phyloP scores from a whole-genome alignment of 768 basidiomycete genomes.

The Trametes cubensis region DNA sequence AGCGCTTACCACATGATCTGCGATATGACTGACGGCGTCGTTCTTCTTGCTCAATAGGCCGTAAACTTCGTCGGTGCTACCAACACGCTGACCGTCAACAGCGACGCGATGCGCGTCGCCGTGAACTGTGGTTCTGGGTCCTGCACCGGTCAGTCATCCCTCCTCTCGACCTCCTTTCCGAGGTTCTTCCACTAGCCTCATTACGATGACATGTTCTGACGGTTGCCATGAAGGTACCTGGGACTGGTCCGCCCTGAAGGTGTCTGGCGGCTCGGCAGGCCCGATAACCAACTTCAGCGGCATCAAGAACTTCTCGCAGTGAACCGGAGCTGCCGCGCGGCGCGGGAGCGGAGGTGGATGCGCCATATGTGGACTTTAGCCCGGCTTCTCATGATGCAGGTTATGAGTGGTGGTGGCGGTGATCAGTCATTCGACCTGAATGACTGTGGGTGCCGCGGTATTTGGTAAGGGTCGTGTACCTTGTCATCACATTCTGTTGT shows the following conservation, averaged over 20 bases:
- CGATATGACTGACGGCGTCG: not conserved
- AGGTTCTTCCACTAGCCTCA: not conserved
- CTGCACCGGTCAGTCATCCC: conserved; percentile 46
- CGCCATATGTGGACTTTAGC: too few species aligned
- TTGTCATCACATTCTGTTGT: too few species aligned
- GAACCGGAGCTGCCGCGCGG: not conserved
- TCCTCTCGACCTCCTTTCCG: not conserved
- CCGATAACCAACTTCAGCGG: conserved; percentile 31
- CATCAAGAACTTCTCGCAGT: conserved; percentile 31
- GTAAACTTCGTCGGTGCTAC: conserved; percentile 49
- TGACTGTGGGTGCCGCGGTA: too few species aligned
- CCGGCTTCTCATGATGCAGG: too few species aligned
- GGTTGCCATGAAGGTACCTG: conserved; percentile 42
- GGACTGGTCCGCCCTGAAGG: conserved; percentile 52
- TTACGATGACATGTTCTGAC: not conserved
- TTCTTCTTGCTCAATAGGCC: conserved; percentile 37
- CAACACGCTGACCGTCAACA: conserved; percentile 47
- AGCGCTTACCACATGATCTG: not conserved
- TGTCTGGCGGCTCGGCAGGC: conserved; percentile 48
- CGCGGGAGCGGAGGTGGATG: too few species aligned
- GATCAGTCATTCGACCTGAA: too few species aligned
- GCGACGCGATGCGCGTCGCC: conserved; percentile 48
- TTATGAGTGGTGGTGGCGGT: too few species aligned
- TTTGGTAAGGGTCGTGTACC: too few species aligned
- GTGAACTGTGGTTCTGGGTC: conserved; percentile 58